These are phyloP conservation scores for Baudoinia panamericana DNA, from an alignment of 495 filamentous ascomycete species.

Conservation along the genomic window DNA sequence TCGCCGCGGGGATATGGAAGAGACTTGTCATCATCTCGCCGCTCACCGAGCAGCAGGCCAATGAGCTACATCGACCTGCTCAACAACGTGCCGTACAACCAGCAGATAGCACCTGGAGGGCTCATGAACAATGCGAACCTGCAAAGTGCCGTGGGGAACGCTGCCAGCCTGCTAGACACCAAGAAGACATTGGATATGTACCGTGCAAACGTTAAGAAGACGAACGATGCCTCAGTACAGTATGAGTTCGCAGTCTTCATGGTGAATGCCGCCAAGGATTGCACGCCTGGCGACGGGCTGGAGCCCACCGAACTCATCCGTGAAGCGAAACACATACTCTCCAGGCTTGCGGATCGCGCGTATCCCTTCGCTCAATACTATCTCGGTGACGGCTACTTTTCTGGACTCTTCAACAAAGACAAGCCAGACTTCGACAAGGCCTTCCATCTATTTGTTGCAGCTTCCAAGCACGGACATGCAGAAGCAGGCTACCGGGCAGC, in stretches of 20 bases:
- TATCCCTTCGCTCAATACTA: conserved; percentile 98
- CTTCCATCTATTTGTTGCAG: conserved; percentile 81
- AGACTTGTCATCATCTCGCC: conserved; percentile 25
- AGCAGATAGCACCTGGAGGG: conserved; percentile 62
- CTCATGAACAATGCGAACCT: conserved; percentile 68
- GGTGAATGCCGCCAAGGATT: conserved; percentile 68
- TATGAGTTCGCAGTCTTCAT: conserved; percentile 95
- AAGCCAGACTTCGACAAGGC: conserved; percentile 76
- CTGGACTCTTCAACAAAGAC: conserved; percentile 85
- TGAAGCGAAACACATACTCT: conserved; percentile 83
- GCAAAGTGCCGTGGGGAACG: conserved; percentile 63
- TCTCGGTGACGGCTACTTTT: conserved; percentile 84
- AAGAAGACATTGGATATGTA: conserved; percentile 97
- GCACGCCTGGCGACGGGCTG: conserved; percentile 35
- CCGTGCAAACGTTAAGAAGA: conserved; percentile 88
- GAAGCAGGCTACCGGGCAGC: conserved; percentile 90
- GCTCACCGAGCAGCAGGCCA: conserved; percentile 64
- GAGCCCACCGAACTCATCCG: conserved; percentile 52
- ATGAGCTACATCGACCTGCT: conserved; percentile 77
- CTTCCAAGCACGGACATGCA: conserved; percentile 93
- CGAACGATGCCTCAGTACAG: conserved; percentile 71
- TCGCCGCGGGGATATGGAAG: conserved; percentile 25
- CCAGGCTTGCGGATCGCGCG: conserved; percentile 68
- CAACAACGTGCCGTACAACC: conserved; percentile 69
- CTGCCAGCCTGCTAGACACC: conserved; percentile 77